Base-by-base conservation (phyloP, 768 basidiomycete genomes). In the Mrakia blollopis region DNA sequence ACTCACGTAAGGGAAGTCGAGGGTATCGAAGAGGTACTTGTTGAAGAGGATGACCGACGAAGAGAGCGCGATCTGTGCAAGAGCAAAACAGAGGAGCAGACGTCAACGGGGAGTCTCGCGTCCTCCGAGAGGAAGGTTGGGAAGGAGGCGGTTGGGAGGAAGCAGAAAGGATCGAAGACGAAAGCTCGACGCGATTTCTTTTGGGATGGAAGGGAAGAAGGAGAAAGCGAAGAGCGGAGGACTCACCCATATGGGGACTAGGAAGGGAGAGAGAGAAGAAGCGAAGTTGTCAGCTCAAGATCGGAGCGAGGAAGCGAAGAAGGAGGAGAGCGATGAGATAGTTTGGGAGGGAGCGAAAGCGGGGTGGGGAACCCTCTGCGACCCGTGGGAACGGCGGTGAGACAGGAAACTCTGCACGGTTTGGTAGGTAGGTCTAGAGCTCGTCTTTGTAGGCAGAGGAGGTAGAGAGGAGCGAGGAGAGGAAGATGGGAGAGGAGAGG, bases 1-100 rank as follows among this genome's bases (percentile, higher is more conserved):
- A 76, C 75, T 37, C 54, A 76, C 75, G 60, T 62, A 76, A 23
- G 60, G 71, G 63, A 78, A 78, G 25, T 73, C 54, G 77, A 78
- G 72, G 9, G 44, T 70, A 25, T 54, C 47, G 72, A 78, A 93
- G 80, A 92, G 84, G 82, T 90, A 90, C 84, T 94, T 96, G 88
- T 97, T 97, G 89, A 98, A 97, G 77, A 97, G 89, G 85, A 98
- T 98, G 82, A 98, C 95, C 11, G 89, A 83, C 35, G 93, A 93
- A 79, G 90, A 91, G 80, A 96, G 90, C 28, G 89, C 85, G 81
- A 97, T 98, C 96, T 76, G n/a, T n/a, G 35, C 41, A 44, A 37
- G 18, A 50, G 52, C 50, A 10, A 23, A 74, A 63, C 5, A 28
- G 14, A 44, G n/a, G 44, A 44, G 44, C 5, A 13, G 44, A 13